These are phyloP conservation scores for Eucalyptus shirleyi DNA, from an alignment of 345 rosid species.

Conservation along the genomic window DNA sequence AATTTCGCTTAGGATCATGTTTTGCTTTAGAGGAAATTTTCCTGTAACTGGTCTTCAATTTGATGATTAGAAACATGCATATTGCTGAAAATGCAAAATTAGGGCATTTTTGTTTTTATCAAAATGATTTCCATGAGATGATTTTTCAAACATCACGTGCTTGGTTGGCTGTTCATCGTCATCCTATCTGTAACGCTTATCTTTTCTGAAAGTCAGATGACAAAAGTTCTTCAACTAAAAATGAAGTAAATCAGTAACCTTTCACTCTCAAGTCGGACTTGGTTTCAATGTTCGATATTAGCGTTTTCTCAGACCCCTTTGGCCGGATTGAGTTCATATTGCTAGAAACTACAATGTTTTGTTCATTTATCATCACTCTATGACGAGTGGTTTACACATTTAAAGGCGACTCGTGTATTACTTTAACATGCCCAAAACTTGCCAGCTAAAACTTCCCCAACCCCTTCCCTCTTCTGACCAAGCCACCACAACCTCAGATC, in stretches of 20 bases:
- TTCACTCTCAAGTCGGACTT: not conserved
- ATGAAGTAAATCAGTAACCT: not conserved
- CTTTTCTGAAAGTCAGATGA: not conserved
- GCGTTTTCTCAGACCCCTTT: not conserved
- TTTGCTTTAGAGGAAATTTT: not conserved
- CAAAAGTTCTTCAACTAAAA: not conserved
- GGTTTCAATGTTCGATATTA: not conserved
- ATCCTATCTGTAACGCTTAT: not conserved
- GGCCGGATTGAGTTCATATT: not conserved
- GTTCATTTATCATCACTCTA: not conserved
- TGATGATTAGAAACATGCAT: not conserved
- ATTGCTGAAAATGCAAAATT: not conserved
- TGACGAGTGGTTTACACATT: not conserved
- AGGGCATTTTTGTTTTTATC: not conserved
- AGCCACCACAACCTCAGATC: not conserved
- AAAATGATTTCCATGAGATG: not conserved
- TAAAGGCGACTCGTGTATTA: not conserved
- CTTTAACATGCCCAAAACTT: not conserved
- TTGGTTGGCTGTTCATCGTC: not conserved
- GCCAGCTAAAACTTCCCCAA: not conserved
- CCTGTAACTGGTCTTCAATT: not conserved
- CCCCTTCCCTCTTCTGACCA: not conserved
- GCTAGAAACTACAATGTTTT: not conserved
- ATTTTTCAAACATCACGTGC: not conserved
- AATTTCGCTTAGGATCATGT: not conserved